Percentiles rank a stretch among this genome's conserved stretches.
These are phyloP conservation scores for Phalaenopsis aphrodite DNA, from an alignment of 106 monocot genomes.

Conservation along the genomic window DNA sequence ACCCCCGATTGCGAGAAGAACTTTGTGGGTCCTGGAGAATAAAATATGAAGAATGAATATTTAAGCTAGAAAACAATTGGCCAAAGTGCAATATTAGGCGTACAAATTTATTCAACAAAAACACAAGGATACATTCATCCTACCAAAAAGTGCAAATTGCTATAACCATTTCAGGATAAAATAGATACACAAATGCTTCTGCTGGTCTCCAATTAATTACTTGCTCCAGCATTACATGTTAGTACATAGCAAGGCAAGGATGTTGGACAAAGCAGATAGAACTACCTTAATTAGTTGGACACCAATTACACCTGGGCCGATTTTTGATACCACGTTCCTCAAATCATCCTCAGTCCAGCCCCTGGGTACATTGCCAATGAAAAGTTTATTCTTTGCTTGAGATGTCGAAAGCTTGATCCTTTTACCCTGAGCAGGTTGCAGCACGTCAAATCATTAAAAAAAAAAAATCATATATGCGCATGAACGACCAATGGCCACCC, in stretches of 20 bases:
- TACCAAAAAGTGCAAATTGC: neutral
- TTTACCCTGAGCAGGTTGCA: conserved; percentile 43
- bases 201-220: neutral
- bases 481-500: neutral
- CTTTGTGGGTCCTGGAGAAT: conserved; percentile 53
- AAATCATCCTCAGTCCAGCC: conserved; percentile 67
- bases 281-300: conserved; percentile 76
- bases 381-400: conserved; percentile 71
- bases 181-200: neutral
- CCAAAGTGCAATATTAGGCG: neutral
- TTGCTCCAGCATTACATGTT: neutral
- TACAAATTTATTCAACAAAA: neutral
- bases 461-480: neutral
- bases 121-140: conserved; percentile 1
- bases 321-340: conserved; percentile 39
- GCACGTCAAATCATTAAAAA: neutral
- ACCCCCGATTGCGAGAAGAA: conserved; percentile 65
- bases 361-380: conserved; percentile 84
- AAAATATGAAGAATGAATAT: neutral
- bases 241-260: neutral
- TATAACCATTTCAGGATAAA: neutral
- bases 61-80: conserved; percentile 1
- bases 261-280: neutral
- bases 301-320: conserved; percentile 61
- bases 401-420: conserved; percentile 68